Conservation (phyloP, 2,329 filamentous ascomycete genomes). For the Phymatotrichopsis omnivora region DNA sequence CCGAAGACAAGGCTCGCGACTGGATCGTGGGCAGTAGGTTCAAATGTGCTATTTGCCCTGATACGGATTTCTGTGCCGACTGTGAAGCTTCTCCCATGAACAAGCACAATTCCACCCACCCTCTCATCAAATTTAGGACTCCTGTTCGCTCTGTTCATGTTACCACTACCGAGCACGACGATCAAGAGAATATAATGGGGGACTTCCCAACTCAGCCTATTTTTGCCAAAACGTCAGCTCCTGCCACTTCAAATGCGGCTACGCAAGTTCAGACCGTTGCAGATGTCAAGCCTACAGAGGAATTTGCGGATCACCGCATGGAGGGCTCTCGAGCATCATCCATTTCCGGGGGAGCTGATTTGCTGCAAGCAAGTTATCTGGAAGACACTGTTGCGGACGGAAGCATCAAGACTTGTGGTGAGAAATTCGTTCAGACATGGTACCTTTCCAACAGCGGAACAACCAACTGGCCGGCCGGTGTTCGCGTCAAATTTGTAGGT, state of each 20-base stretch:
- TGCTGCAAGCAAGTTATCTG: slow-evolving; percentile 59
- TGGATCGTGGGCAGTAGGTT: slow-evolving; percentile 78
- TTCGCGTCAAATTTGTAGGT: slow-evolving; percentile 80
- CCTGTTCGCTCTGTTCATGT: slow-evolving; percentile 81
- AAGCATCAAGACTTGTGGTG: slow-evolving; percentile 56
- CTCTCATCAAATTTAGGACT: slow-evolving; percentile 92
- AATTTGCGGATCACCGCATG: slow-evolving; percentile 34
- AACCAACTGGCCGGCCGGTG: slow-evolving; percentile 73
- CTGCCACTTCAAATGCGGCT: slow-evolving; percentile 43
- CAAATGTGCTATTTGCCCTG: slow-evolving; percentile 94
- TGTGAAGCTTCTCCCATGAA: slow-evolving; percentile 84
- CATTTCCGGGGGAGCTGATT: slow-evolving; percentile 28
- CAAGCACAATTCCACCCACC: slow-evolving; percentile 88
- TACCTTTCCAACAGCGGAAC: slow-evolving; percentile 76
- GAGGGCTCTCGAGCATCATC: slow-evolving; percentile 27
- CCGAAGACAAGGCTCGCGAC: slow-evolving; percentile 43
- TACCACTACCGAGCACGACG: slow-evolving; percentile 66
- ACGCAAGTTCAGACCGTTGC: slow-evolving; percentile 62
- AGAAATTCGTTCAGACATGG: slow-evolving; percentile 83
- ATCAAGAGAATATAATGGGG: slow-evolving; percentile 56
- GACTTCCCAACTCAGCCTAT: slow-evolving; percentile 47
- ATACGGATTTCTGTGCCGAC: slow-evolving; percentile 87
- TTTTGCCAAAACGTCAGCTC: slow-evolving; percentile 40
- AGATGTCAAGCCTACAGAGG: slow-evolving; percentile 55
- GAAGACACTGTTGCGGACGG: slow-evolving; percentile 72